Percentiles rank a stretch among this genome's conserved stretches.
These are phyloP conservation scores for Volutella citrinella DNA, from an alignment of 2,329 filamentous ascomycete species.

Conservation along the genomic window DNA sequence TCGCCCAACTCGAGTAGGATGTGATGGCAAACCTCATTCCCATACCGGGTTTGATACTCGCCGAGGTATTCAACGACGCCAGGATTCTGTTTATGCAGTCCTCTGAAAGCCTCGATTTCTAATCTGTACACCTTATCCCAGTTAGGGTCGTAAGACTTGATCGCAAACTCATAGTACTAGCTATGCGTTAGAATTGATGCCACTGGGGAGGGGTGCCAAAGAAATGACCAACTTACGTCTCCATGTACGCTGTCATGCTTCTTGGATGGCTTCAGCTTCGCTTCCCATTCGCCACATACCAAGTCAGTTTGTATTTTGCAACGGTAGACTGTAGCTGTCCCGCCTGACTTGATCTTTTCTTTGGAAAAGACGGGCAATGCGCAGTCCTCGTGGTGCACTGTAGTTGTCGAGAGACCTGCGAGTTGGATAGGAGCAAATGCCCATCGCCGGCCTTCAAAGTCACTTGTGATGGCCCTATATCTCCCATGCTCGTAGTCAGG, in stretches of 20 bases:
- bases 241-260: background rate
- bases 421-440: background rate
- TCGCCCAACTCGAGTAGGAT: slow-evolving; percentile 4
- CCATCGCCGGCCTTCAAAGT: slow-evolving; percentile 1
- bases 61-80: slow-evolving; percentile 2
- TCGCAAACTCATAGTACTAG: slow-evolving; percentile 2
- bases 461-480: background rate
- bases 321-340: slow-evolving; percentile 1
- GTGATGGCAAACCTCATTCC: background rate
- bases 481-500: background rate
- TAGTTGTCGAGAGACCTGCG: background rate
- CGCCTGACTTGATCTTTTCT: background rate
- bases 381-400: background rate
- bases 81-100: background rate
- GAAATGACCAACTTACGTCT: background rate
- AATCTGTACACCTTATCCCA: background rate
- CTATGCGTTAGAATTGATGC: background rate
- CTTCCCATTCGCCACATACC: background rate
- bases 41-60: background rate
- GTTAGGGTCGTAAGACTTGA: slow-evolving; percentile 1
- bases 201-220: too few relatives aligned
- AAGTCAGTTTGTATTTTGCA: slow-evolving; percentile 4
- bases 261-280: background rate
- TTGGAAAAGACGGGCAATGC: background rate
- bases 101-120: slow-evolving; percentile 1